Evolutionary conservation across 1,284 basidiomycete genomes (phyloP).

Genomic region (Quambalaria eucalypti): DNA sequence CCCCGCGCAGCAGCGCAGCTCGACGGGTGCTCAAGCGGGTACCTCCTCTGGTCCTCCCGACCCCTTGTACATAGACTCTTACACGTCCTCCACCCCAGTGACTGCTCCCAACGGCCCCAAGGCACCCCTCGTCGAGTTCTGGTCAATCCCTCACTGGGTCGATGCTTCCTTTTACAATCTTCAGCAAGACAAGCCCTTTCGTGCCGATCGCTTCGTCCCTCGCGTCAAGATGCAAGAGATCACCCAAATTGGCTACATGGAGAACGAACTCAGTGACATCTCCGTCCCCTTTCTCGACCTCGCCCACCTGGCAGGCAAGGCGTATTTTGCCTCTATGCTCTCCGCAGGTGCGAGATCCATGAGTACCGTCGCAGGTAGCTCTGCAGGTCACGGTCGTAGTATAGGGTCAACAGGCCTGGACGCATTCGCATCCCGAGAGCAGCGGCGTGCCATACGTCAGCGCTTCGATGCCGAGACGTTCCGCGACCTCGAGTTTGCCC

Average conservation of each 20-base stretch:
- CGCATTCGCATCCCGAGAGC: conserved; percentile 3
- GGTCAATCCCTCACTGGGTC: conserved; percentile 45
- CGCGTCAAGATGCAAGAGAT: conserved; percentile 46
- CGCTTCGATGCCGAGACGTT: conserved; percentile 38
- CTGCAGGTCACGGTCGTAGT: neutral
- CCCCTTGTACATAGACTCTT: conserved; percentile 32
- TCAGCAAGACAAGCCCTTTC: conserved; percentile 43
- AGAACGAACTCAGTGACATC: conserved; percentile 39
- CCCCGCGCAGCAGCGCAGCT: neutral
- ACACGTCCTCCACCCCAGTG: neutral
- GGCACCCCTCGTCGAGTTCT: conserved; percentile 19
- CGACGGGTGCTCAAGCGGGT: neutral
- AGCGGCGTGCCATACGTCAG: conserved; percentile 27
- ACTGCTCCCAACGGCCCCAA: neutral
- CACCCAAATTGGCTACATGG: conserved; percentile 45
- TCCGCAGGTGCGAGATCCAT: neutral
- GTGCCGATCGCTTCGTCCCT: conserved; percentile 42
- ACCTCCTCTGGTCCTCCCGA: conserved; percentile 19
- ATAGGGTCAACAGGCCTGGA: neutral
- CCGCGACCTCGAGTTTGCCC: conserved; percentile 12
- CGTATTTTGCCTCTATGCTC: neutral
- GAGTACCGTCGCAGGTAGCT: neutral
- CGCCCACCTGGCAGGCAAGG: neutral
- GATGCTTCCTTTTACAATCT: conserved; percentile 46
- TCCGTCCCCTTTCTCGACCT: conserved; percentile 41